Percentiles rank a stretch among this genome's conserved stretches.
phyloP scores from a whole-genome alignment of 192 early-diverging fungal genomes.

The Entomortierella chlamydospora region DNA sequence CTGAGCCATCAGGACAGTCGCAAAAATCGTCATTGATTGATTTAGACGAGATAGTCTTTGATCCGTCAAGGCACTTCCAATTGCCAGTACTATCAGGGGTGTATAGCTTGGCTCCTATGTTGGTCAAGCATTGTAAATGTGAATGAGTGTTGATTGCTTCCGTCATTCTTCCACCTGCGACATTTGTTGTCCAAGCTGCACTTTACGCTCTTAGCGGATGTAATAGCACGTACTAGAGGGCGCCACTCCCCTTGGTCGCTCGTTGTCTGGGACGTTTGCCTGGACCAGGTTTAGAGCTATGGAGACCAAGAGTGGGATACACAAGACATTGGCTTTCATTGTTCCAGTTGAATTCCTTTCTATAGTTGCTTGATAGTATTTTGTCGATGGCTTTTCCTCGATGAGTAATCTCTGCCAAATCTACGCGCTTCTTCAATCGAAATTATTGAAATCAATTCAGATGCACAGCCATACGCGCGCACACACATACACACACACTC shows the following conservation, averaged over 20 bases:
- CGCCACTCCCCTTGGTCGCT: conserved; percentile 25
- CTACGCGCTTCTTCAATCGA: too few relatives aligned
- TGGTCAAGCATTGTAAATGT: background rate
- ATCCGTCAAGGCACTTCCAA: conserved; percentile 83
- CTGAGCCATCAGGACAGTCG: conserved; percentile 94
- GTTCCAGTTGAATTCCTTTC: background rate
- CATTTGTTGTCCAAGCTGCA: background rate
- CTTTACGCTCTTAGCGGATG: background rate
- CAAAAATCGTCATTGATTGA: conserved; percentile 98
- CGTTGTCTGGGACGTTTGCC: conserved; percentile 2
- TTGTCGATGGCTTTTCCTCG: too few relatives aligned
- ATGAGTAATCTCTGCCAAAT: too few relatives aligned
- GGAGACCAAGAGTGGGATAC: conserved; percentile 27
- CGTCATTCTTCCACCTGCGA: background rate
- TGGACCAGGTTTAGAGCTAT: conserved; percentile 19
- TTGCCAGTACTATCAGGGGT: conserved; percentile 19
- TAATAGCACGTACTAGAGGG: conserved; percentile 31
- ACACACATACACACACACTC: too few relatives aligned
- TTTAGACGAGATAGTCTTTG: conserved; percentile 70
- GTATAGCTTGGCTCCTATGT: conserved; percentile 31
- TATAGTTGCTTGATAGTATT: background rate
- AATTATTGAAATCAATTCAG: too few relatives aligned
- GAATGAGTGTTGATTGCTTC: background rate
- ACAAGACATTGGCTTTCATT: conserved; percentile 17
- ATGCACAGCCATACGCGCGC: too few relatives aligned